Base-by-base conservation (phyloP, 441 rosid genomes). In the Aquilaria agallochum region DNA sequence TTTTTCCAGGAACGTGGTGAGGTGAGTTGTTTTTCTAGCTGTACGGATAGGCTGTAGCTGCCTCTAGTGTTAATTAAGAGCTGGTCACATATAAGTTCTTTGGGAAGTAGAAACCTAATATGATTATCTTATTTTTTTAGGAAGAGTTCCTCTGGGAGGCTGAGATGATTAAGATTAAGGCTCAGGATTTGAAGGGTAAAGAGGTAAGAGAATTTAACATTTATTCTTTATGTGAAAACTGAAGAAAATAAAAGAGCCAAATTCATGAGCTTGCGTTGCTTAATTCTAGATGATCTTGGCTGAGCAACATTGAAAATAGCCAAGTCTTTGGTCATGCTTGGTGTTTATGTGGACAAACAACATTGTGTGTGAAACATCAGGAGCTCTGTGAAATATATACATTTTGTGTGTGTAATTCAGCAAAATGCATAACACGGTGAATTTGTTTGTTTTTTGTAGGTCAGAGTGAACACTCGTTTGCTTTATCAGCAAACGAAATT, bases 401-500 rank as follows among this genome's bases (percentile, higher is more conserved):
- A 7, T 40, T 36, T 40, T 50, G 40, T 55, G 65, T 60, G 46
- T 20, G 59, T 5, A 53, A 56, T 57, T 56, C 27, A 55, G 27
- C 27, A 20, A 56, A 40, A 42, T 66, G 31, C 64, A 67, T 53
- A 47, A 62, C 42, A 32, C 63, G 64, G 50, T 57, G 47, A 58
- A 27, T 51, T 50, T 68, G 56, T 64, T 66, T 76, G 53, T 73
- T 65, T 40, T 56, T 80, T 78, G 68, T 88, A 96, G 99, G 99
- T 96, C 74, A 85, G 99, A 71, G 89, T 96, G 65, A 96, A 96
- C 76, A 96, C 99, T 32, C 99, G 98, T 42, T 93, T 96, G 74
- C 96, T 94, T 56, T 96, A 96, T 78, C 99, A 96, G 76, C 99
- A 96, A 78, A 90, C 99, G 53, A 96, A 96, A 72, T 96, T 96